Evolutionary conservation across 805 yeast genomes (phyloP).

Genomic region (Ogataea paraovalis): DNA sequence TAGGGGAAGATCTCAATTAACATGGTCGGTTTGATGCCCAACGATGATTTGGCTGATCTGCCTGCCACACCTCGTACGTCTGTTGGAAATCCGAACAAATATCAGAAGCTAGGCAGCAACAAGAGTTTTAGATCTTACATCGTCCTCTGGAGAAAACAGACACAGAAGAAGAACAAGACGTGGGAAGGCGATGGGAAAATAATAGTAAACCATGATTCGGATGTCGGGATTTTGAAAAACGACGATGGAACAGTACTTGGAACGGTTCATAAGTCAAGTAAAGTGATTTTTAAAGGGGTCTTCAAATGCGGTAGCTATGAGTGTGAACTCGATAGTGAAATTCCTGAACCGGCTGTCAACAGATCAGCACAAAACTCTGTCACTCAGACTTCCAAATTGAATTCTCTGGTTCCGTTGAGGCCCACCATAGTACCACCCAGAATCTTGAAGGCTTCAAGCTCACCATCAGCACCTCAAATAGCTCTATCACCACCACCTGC

Average conservation of each 20-base stretch:
- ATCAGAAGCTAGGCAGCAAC: neutral
- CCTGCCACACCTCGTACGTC: too few relatives aligned
- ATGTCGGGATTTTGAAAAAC: constrained; percentile 22
- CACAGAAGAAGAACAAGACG: constrained; percentile 76
- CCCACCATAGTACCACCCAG: neutral
- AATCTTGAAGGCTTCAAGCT: neutral
- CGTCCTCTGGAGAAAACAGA: constrained; percentile 66
- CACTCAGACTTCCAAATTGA: too few relatives aligned
- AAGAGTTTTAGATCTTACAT: constrained; percentile 14
- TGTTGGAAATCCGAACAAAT: neutral
- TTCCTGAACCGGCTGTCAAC: constrained; percentile 8
- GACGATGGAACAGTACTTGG: constrained; percentile 28
- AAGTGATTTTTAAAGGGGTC: constrained; percentile 26
- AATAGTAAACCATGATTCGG: constrained; percentile 22
- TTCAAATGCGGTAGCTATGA: constrained; percentile 57
- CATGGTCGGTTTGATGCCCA: too few relatives aligned
- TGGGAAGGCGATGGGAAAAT: constrained; percentile 93
- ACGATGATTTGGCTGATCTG: too few relatives aligned
- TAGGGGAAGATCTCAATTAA: too few relatives aligned
- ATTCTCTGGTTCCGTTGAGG: too few relatives aligned
- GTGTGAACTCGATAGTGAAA: constrained; percentile 52
- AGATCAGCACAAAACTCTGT: neutral
- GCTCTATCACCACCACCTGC: too few relatives aligned
- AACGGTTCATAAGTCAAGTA: constrained; percentile 16
- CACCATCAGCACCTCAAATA: too few relatives aligned